Evolutionary conservation across 805 yeast species (phyloP), one percentile per base, ranked within the genome.

Genomic region (Ogataea neopini): DNA sequence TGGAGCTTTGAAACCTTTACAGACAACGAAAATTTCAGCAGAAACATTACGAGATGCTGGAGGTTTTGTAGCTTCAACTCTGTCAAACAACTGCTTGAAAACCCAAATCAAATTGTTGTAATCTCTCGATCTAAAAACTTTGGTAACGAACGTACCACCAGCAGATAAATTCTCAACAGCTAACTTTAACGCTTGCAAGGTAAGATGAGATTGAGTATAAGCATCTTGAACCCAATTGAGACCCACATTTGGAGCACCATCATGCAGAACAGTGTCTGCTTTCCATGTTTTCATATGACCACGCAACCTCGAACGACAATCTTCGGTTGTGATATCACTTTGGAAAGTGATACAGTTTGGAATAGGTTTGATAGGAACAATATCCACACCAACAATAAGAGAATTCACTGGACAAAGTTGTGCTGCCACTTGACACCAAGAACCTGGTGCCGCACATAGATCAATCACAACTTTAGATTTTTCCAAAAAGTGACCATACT

Each of bases 201-300:
- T 95, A 58, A 94, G 81, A 64, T 92, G 98, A 22, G 97, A 89
- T 72, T 94, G 99, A 1, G 98, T 89, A 71, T 88, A 94, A 1
- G 99, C 99, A 81, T 94, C 99, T 69, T 94, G 99, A 17, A 88
- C 94, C 99, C 99, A 94, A n/a, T 96, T 96, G 63, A 94, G 77
- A 84, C 99, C 99, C 60, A 94, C 98, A 63, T 94, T 94, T 25
- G 99, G 99, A 23, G 99, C 99, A 84, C 99, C 99, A 77, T 94
- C 99, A 70, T 94, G 99, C 63, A 94, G 73, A 15, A 94, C 98
- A 0, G 96, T 88, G 64, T 94, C 98, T 1, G 98, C 99, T 61
- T 94, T 94, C 97, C 98, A 94, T 1, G 98, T 91, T 68, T 94
- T 94, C 85, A 94, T 84, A 64, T 92, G 90, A 23, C 97, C 97